Evolutionary conservation across 257 asterid genomes (phyloP).

Genomic region (Nyctanthes arbortristis): DNA sequence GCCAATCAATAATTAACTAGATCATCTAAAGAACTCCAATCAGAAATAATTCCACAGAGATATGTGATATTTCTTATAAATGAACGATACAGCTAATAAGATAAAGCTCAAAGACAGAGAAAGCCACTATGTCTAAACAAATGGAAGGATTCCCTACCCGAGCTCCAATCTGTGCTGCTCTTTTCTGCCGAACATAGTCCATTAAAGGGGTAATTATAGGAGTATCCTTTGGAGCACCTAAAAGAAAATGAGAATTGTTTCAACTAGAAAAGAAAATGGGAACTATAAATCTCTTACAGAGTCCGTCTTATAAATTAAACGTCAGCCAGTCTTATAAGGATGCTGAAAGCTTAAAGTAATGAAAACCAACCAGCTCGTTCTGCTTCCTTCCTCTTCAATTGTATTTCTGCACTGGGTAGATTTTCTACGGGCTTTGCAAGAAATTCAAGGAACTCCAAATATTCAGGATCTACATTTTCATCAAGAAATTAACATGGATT

Average conservation of each 20-base stretch:
- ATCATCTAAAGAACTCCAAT: not conserved
- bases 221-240: slow-evolving; percentile 83
- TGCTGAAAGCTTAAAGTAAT: slow-evolving; percentile 4
- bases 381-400: slow-evolving; percentile 97
- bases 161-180: slow-evolving; percentile 89
- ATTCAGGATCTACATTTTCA: slow-evolving; percentile 90
- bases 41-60: slow-evolving; percentile 5
- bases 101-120: slow-evolving; percentile 13
- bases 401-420: slow-evolving; percentile 99
- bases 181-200: slow-evolving; percentile 91
- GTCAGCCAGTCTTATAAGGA: slow-evolving; percentile 8
- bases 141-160: slow-evolving; percentile 59
- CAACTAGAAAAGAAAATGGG: slow-evolving; percentile 16
- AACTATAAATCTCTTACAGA: slow-evolving; percentile 8
- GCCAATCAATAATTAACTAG: not conserved
- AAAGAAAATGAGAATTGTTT: slow-evolving; percentile 28
- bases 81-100: slow-evolving; percentile 12
- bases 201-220: slow-evolving; percentile 88
- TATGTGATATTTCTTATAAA: slow-evolving; percentile 9
- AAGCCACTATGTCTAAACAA: slow-evolving; percentile 15
- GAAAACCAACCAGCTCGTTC: slow-evolving; percentile 83
- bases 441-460: slow-evolving; percentile 96
- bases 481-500: slow-evolving; percentile 38
- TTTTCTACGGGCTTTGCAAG: slow-evolving; percentile 89
- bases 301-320: slow-evolving; percentile 9